Evolutionary conservation across 768 basidiomycete species (phyloP), one percentile per base, ranked within the genome.

Genomic region (Collybia sordida): DNA sequence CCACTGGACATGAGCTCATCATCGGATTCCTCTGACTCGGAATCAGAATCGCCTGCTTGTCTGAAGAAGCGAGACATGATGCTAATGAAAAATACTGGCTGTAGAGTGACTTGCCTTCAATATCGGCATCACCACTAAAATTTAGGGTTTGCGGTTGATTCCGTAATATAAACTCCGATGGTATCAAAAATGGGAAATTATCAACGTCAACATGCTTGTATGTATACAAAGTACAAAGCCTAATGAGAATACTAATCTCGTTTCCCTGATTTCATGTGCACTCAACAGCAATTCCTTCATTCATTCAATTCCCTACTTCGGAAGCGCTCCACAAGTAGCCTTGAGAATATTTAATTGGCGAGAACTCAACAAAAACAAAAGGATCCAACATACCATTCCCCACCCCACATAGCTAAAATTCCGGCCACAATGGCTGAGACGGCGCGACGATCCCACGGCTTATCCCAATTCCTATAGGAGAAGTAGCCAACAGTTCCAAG

Each of bases 41-140:
- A 83, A 61, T 92, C 90, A 44, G 88, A 89, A 66, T 92, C 89
- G 67, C 81, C 86, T 52, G 82, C 89, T 73, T 84, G 81, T 74
- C 88, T 85, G 75, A 93, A 93, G 74, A 94, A 93, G 63, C 90
- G 83, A 53, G 91, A 93, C 90, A 93, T 93, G 41, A 40, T 60
- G 45, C 34, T 40, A 42, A 31, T 43, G 35, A 41, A 38, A n/a
- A 27, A 11, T 11, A 5, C 11, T 27, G 11, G 31, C 3, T 11
- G 31, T 31, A 11, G 31, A 31, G 11, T 11, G 6, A 14, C 3
- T 31, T 31, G 9, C 31, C 14, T 11, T 31, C 11, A 42, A 38
- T 49, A 44, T 42, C 37, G 42, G 36, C 3, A 42, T 38, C 24
- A 22, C 47, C 18, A 8, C 21, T 28, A 47, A 57, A 61, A 55